phyloP scores from a whole-genome alignment of 768 basidiomycete genomes.

The Lentinula raphanica region DNA sequence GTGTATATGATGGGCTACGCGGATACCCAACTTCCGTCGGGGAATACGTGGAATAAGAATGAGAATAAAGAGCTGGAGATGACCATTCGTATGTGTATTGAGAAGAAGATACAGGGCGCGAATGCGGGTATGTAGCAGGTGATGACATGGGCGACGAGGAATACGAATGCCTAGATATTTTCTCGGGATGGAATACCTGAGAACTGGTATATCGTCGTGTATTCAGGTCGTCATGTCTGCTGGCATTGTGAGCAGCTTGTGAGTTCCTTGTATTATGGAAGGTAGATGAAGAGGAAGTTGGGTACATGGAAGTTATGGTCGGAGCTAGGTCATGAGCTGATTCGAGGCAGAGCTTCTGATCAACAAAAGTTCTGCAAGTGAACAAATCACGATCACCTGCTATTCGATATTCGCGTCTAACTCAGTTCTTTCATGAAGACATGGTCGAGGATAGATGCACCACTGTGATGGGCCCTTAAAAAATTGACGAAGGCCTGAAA shows the following conservation, averaged over 20 bases:
- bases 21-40: background rate
- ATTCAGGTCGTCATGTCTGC: background rate
- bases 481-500: too few relatives aligned
- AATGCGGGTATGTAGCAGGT: background rate
- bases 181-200: background rate
- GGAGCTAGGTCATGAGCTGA: background rate
- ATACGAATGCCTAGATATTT: background rate
- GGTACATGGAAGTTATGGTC: constrained; percentile 4
- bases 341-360: background rate
- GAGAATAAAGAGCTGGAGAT: background rate
- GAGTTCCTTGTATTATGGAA: background rate
- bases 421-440: too few relatives aligned
- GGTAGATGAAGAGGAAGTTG: background rate
- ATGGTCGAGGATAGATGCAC: too few relatives aligned
- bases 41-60: background rate
- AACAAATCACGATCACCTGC: background rate
- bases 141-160: background rate
- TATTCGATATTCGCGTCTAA: background rate
- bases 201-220: background rate
- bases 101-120: background rate
- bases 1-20: background rate
- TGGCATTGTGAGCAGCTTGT: background rate
- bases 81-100: too few relatives aligned
- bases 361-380: background rate
- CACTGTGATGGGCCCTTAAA: too few relatives aligned